Evolutionary conservation across 1,139 yeast species (phyloP).

Genomic region (Tardiomyces blankii): DNA sequence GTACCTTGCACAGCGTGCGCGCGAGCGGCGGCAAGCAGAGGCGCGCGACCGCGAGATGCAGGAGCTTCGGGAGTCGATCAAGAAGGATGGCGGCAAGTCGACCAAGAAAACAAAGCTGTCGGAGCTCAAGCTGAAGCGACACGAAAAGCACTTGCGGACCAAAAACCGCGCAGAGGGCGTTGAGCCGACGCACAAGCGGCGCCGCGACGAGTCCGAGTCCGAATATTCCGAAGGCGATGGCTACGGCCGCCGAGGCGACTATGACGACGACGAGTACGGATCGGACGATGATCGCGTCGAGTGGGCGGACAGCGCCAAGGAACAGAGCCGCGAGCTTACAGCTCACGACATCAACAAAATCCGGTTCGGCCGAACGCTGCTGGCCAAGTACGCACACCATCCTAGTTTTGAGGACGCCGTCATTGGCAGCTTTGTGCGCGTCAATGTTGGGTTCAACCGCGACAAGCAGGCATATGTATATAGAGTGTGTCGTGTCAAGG

Average conservation of each 20-base stretch:
- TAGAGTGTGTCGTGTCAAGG: constrained; percentile 71
- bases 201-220: constrained; percentile 10
- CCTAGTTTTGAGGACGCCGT: constrained; percentile 66
- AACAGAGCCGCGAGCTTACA: constrained; percentile 26
- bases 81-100: constrained; percentile 20
- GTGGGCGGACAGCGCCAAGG: constrained; percentile 37
- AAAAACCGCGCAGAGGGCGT: constrained; percentile 14
- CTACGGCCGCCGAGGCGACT: constrained; percentile 18
- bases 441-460: constrained; percentile 64
- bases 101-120: constrained; percentile 54
- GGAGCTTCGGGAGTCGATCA: constrained; percentile 13
- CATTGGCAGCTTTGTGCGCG: constrained; percentile 67
- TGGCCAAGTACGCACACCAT: constrained; percentile 68
- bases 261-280: constrained; percentile 22
- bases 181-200: constrained; percentile 2
- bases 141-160: constrained; percentile 35
- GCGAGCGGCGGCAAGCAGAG: constrained; percentile 39
- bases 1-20: constrained; percentile 72
- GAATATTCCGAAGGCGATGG: constrained; percentile 13
- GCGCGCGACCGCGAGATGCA: constrained; percentile 19
- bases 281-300: constrained; percentile 32
- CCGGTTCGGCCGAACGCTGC: constrained; percentile 65
- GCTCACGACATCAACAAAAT: constrained; percentile 56
- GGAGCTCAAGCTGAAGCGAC: constrained; percentile 80
- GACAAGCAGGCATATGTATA: constrained; percentile 57